These are phyloP conservation scores for Torulaspora pretoriensis DNA, from an alignment of 1,139 yeast genomes.

Conservation along the genomic window DNA sequence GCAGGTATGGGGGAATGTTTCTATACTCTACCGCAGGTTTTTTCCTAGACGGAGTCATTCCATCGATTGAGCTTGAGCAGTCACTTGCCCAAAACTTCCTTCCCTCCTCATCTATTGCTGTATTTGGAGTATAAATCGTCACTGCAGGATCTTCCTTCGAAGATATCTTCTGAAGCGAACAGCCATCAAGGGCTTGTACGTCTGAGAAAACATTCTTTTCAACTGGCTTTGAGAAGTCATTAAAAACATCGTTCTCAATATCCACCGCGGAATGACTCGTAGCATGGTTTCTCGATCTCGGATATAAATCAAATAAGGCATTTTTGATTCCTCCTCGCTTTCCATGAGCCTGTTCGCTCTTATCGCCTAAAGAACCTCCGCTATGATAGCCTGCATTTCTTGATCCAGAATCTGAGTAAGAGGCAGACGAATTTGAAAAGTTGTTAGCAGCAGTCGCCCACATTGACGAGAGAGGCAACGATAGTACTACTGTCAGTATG, in stretches of 20 bases:
- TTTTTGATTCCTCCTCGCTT: slow-evolving; percentile 10
- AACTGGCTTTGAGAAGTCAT: slow-evolving; percentile 8
- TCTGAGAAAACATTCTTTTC: background rate
- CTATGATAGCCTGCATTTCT: slow-evolving; percentile 16
- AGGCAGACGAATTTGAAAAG: slow-evolving; percentile 37
- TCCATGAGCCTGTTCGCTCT: slow-evolving; percentile 18
- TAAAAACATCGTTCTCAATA: background rate
- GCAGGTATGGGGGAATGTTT: slow-evolving; percentile 11
- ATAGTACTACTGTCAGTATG: slow-evolving; percentile 50
- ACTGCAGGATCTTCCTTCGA: slow-evolving; percentile 1
- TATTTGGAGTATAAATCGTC: slow-evolving; percentile 27
- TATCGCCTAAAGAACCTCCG: slow-evolving; percentile 16
- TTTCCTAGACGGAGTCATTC: slow-evolving; percentile 8
- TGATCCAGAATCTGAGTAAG: slow-evolving; percentile 21
- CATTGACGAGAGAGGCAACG: slow-evolving; percentile 77
- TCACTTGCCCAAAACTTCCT: slow-evolving; percentile 33
- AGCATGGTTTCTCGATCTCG: slow-evolving; percentile 8
- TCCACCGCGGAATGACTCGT: slow-evolving; percentile 5
- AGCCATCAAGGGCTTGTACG: background rate
- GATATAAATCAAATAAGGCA: slow-evolving; percentile 14
- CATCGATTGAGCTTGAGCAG: slow-evolving; percentile 11
- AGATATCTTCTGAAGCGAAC: background rate
- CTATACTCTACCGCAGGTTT: slow-evolving; percentile 5
- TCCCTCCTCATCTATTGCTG: slow-evolving; percentile 32
- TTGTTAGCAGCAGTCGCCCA: slow-evolving; percentile 75